Base-by-base conservation (phyloP, 768 basidiomycete species). In the Hygrophoropsis aurantiaca region DNA sequence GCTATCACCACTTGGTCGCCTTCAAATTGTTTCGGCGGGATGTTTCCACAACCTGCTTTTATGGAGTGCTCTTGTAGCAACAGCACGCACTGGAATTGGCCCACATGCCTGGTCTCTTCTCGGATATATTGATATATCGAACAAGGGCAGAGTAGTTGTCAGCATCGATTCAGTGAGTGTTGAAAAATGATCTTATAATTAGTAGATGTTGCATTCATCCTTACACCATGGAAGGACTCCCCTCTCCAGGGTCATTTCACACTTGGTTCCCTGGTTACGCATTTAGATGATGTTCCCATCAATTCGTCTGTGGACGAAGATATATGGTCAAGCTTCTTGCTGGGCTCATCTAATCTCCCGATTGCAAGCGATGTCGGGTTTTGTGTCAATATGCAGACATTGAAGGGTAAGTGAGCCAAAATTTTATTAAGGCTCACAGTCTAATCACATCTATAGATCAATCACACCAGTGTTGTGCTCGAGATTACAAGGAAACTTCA, bases 11-110 rank as follows among this genome's bases (percentile, higher is more conserved):
- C 25, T 69, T 63, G 33, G 71, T 56, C 78, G 78, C 18, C 63
- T 83, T n/a, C 78, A 85, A 13, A 72, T 94, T 40, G 72, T 83
- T 25, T 74, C 86, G 7, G 81, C 86, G 1, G 91, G 91, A 2
- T 82, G 89, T 15, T 87, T 83, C 53, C 87, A 93, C 64, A 94
- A 93, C 58, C 59, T 90, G 10, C 47, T 82, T 4, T 71, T 84
- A 32, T 85, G 77, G 70, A 59, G 74, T 39, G 23, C 80, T 6
- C 66, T 87, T 15, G 50, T 70, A 2, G 52, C 65, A 5, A 43
- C 71, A 11, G 59, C 71, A n/a, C 66, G 66, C 47, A 51, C 55
- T 13, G 67, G 69, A 3, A 44, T 65, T 6, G 65, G 65, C 0
- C 46, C 38, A 9, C 11, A 58, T 27, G 46, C 67, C 9, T 59